These are phyloP conservation scores for Mycena vulgaris DNA, from an alignment of 768 basidiomycete genomes.

Conservation along the genomic window DNA sequence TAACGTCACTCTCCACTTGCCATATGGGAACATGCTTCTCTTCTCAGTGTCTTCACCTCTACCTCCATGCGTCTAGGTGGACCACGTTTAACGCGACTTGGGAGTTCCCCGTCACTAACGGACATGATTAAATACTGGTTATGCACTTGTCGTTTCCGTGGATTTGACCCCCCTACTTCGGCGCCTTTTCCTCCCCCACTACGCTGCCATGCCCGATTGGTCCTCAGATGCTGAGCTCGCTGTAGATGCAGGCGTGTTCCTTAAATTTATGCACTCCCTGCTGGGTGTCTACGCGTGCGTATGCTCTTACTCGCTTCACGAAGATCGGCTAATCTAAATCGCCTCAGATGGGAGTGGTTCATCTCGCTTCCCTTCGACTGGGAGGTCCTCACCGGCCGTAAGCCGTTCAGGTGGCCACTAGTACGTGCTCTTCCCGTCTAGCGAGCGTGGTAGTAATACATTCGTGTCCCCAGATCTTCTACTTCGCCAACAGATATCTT, in stretches of 20 bases:
- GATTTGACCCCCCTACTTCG: constrained; percentile 22
- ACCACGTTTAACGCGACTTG: constrained; percentile 5
- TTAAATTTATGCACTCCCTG: constrained; percentile 70
- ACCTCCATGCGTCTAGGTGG: constrained; percentile 24
- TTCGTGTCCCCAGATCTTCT: constrained; percentile 53
- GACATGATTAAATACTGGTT: constrained; percentile 20
- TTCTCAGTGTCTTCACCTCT: constrained; percentile 7
- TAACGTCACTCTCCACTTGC: constrained; percentile 31
- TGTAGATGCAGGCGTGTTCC: constrained; percentile 62
- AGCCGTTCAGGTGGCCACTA: constrained; percentile 63
- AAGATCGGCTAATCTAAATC: constrained; percentile 10
- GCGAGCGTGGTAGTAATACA: constrained; percentile 1
- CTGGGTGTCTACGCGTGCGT: constrained; percentile 71
- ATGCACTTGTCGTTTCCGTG: background rate
- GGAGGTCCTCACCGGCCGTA: constrained; percentile 57
- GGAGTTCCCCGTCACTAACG: background rate
- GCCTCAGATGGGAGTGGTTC: constrained; percentile 73
- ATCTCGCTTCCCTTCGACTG: constrained; percentile 65
- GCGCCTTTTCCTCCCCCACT: constrained; percentile 18
- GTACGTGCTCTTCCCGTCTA: constrained; percentile 41
- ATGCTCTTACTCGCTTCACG: constrained; percentile 3
- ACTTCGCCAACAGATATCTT: constrained; percentile 62
- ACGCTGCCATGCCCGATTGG: constrained; percentile 68
- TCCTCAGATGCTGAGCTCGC: constrained; percentile 61
- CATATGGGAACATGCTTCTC: constrained; percentile 22